Base-by-base conservation (phyloP, 768 basidiomycete species). In the Termitomyces sp. region DNA sequence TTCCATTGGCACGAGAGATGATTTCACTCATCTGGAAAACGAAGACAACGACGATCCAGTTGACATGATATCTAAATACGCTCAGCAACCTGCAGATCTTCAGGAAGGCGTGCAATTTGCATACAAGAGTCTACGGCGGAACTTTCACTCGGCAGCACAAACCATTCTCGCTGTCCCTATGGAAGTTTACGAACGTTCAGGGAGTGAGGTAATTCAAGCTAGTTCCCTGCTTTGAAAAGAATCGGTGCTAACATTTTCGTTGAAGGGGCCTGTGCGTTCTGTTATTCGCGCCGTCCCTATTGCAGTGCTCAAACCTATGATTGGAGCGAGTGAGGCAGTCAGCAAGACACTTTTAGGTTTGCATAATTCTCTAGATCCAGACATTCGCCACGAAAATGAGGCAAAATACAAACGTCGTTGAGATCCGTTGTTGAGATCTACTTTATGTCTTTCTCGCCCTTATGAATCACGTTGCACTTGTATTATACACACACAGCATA, bases 121-220 rank as follows among this genome's bases (percentile, higher is more conserved):
- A n/a, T 98, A 98, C 69, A 83, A 78, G 66, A 95, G 92, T 64
- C 69, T 99, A 63, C 84, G 81, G 51, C 84, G 75, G 65, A 98
- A 98, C 70, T 68, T 99, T 58, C 88, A 86, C 62, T 91, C 90
- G 42, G 97, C 97, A 26, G 97, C 96, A 24, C 96, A 99, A 72
- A 99, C 97, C 0, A 98, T 99, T 58, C 79, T 99, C 37, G 96
- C 97, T 0, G 93, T 99, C 1, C 97, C 97, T 1, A 98, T 98
- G 96, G 97, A 98, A 69, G 93, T 98, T 11, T 96, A 98, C 62
- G 97, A 99, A 70, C 79, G 90, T 57, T 90, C 93, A 10, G 92
- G 93, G 8, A 88, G 87, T 54, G 91, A 97, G 81, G 95, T 89
- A 61, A 63, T 80, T 73, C 15, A 19, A 47, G 47, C 22, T 2